Conservation (phyloP, 192 early-diverging fungal genomes). For the Linnemannia schmuckeri region DNA sequence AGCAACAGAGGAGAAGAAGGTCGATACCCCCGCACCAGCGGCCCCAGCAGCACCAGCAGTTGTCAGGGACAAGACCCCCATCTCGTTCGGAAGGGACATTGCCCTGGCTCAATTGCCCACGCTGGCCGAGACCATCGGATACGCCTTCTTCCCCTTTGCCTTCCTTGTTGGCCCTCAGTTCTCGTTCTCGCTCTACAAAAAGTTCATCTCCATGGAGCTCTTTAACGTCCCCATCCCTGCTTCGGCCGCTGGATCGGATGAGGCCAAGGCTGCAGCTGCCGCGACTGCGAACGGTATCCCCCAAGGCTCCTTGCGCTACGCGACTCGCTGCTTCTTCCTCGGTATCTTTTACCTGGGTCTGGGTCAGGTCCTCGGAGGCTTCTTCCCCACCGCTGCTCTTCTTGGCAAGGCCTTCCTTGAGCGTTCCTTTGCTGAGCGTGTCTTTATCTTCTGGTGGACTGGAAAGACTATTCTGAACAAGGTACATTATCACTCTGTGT, state of each 20-base stretch:
- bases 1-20: constrained; percentile 7
- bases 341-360: constrained; percentile 60
- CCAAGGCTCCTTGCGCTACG: constrained; percentile 52
- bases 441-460: constrained; percentile 61
- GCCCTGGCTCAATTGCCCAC: constrained; percentile 59
- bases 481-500: constrained; percentile 26
- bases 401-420: constrained; percentile 58
- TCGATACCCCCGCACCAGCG: neutral
- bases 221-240: constrained; percentile 51
- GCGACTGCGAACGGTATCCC: constrained; percentile 47
- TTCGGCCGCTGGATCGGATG: constrained; percentile 27
- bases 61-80: constrained; percentile 45
- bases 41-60: neutral
- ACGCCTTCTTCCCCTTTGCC: constrained; percentile 67
- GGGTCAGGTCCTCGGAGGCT: constrained; percentile 59
- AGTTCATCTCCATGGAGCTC: constrained; percentile 60
- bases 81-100: constrained; percentile 65
- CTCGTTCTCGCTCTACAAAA: constrained; percentile 68
- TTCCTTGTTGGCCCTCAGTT: constrained; percentile 76
- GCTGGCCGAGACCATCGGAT: constrained; percentile 62
- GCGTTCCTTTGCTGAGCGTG: constrained; percentile 43
- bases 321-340: constrained; percentile 53
- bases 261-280: constrained; percentile 47
- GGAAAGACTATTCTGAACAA: constrained; percentile 68
- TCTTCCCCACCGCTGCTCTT: constrained; percentile 61